A percentile compares a stretch with the other conserved stretches of the same genome.
These are phyloP conservation scores for Rubroboletus satanas DNA, from an alignment of 768 basidiomycete species.

Conservation along the genomic window DNA sequence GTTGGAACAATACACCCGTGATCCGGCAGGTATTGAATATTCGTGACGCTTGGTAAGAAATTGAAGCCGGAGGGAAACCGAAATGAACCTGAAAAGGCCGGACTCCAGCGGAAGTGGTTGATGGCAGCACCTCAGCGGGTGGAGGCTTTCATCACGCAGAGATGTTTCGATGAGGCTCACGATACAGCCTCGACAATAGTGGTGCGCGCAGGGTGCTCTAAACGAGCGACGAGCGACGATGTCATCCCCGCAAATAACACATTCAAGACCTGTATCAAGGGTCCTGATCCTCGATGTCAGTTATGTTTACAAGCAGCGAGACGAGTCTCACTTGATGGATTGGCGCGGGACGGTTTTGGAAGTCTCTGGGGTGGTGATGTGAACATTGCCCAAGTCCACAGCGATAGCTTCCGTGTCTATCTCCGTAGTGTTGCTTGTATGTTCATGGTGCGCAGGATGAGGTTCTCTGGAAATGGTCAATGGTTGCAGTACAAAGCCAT, in stretches of 20 bases:
- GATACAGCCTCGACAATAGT: slow-evolving; percentile 46
- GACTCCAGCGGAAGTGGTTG: slow-evolving; percentile 30
- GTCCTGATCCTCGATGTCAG: slow-evolving; percentile 1
- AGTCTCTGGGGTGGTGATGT: neutral
- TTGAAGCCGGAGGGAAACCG: slow-evolving; percentile 18
- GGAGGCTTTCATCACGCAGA: slow-evolving; percentile 47
- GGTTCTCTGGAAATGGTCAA: slow-evolving; percentile 12
- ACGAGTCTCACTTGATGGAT: slow-evolving; percentile 1
- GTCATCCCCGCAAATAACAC: slow-evolving; percentile 42
- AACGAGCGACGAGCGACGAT: slow-evolving; percentile 25
- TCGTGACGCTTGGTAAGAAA: slow-evolving; percentile 45
- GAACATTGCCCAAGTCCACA: neutral
- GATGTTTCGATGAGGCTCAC: slow-evolving; percentile 38
- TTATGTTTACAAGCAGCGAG: neutral
- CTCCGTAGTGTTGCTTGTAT: neutral
- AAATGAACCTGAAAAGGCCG: slow-evolving; percentile 30
- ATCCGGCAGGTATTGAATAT: slow-evolving; percentile 37
- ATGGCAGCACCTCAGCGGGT: slow-evolving; percentile 51
- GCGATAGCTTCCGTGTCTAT: neutral
- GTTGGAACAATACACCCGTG: slow-evolving; percentile 50
- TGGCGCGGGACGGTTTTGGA: neutral
- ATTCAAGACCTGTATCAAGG: slow-evolving; percentile 16
- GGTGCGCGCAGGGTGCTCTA: slow-evolving; percentile 43
- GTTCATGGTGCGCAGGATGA: neutral
- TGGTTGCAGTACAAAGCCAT: neutral